A percentile compares a stretch with the other conserved stretches of the same genome.
phyloP scores from a whole-genome alignment of 2,329 filamentous ascomycete species.

The Aspergillus fructus region DNA sequence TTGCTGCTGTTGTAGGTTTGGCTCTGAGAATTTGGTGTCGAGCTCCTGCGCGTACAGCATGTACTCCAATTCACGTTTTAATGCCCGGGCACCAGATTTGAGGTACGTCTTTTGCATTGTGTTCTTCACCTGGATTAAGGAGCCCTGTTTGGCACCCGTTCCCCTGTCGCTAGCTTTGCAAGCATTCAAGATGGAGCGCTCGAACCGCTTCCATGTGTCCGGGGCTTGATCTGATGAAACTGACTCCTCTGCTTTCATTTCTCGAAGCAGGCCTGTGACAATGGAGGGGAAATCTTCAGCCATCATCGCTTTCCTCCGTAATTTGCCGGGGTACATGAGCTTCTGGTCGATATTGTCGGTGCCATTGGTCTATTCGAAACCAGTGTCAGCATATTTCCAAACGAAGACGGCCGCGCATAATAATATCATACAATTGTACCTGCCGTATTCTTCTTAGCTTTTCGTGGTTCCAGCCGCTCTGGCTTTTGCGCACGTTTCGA shows the following conservation, averaged over 20 bases:
- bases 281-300: conserved; percentile 27
- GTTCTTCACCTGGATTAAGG: conserved; percentile 25
- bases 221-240: conserved; percentile 16
- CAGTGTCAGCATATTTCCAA: background rate
- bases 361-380: background rate
- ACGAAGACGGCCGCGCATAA: background rate
- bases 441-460: background rate
- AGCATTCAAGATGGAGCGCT: conserved; percentile 32
- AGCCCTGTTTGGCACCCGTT: conserved; percentile 15
- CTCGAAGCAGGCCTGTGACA: conserved; percentile 27
- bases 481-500: conserved; percentile 16
- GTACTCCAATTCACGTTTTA: conserved; percentile 63
- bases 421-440: background rate
- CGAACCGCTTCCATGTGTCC: conserved; percentile 30
- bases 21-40: conserved; percentile 56
- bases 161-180: conserved; percentile 26
- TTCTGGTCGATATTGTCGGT: background rate
- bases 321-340: background rate
- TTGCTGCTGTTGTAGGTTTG: conserved; percentile 59
- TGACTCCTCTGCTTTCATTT: conserved; percentile 21
- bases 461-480: background rate
- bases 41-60: conserved; percentile 67
- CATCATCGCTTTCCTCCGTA: conserved; percentile 11
- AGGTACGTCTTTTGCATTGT: conserved; percentile 61
- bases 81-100: conserved; percentile 48